These are phyloP conservation scores for Lentinula lateritia DNA, from an alignment of 768 basidiomycete genomes.

Conservation along the genomic window DNA sequence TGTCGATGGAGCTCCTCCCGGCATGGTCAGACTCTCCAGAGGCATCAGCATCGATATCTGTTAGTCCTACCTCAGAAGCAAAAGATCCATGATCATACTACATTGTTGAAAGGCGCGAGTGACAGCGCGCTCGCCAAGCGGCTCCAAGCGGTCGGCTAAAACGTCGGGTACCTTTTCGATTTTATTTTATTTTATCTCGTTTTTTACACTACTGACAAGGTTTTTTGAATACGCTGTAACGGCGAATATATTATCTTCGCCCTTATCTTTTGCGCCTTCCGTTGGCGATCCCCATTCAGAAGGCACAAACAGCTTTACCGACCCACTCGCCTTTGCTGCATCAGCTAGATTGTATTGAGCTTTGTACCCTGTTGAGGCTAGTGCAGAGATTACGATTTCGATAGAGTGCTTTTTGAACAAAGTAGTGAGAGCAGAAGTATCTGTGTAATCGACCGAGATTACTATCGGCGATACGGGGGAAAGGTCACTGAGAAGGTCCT, in stretches of 20 bases:
- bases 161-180: too few relatives aligned
- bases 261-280: slow-evolving; percentile 20
- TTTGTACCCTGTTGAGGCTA: slow-evolving; percentile 18
- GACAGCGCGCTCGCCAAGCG: too few relatives aligned
- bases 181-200: too few relatives aligned
- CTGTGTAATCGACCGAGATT: slow-evolving; percentile 15
- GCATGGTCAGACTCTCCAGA: too few relatives aligned
- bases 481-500: not conserved
- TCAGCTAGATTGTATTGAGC: slow-evolving; percentile 23
- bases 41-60: too few relatives aligned
- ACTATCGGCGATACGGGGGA: not conserved
- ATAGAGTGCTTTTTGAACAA: slow-evolving; percentile 24
- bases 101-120: too few relatives aligned
- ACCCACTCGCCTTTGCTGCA: slow-evolving; percentile 27
- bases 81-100: too few relatives aligned
- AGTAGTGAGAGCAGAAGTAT: slow-evolving; percentile 18
- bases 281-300: slow-evolving; percentile 32
- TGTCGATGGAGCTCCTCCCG: too few relatives aligned
- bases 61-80: too few relatives aligned
- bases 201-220: too few relatives aligned
- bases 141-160: too few relatives aligned
- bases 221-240: too few relatives aligned
- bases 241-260: slow-evolving; percentile 12
- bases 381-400: slow-evolving; percentile 29
- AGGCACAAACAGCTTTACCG: slow-evolving; percentile 31